Percentiles rank a stretch among this genome's conserved stretches.
Conservation (phyloP, 2,329 filamentous ascomycete species). For the Emergomyces orientalis region DNA sequence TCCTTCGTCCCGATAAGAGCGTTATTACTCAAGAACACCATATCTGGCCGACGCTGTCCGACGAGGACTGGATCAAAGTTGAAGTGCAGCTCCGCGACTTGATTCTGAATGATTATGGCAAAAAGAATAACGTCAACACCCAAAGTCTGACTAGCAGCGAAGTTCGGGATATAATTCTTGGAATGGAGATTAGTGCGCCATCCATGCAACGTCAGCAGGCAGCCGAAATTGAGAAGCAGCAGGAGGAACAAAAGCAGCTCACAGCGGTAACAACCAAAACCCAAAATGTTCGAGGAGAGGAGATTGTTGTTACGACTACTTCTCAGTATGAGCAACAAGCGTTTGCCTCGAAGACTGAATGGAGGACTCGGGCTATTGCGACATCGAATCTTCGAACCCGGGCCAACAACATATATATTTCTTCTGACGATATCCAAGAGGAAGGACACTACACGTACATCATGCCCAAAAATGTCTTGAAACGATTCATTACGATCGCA, state of each 20-base stretch:
- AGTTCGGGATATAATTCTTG: constrained; percentile 94
- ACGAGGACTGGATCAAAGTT: constrained; percentile 99
- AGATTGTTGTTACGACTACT: constrained; percentile 96
- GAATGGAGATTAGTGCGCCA: constrained; percentile 98
- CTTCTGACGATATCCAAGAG: constrained; percentile 82
- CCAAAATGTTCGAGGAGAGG: constrained; percentile 91
- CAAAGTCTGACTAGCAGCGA: constrained; percentile 93
- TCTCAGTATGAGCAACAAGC: constrained; percentile 97
- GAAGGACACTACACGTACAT: constrained; percentile 88
- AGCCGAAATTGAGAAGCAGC: constrained; percentile 97
- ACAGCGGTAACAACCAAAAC: constrained; percentile 98
- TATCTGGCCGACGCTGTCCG: constrained; percentile 89
- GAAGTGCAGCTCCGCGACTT: constrained; percentile 91
- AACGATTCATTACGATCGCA: constrained; percentile 95
- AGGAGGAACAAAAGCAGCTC: constrained; percentile 90
- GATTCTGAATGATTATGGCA: constrained; percentile 96
- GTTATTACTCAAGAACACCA: constrained; percentile 98
- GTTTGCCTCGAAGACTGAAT: constrained; percentile 97
- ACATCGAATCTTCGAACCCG: constrained; percentile 90
- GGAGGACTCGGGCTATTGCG: constrained; percentile 92
- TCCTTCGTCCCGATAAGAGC: constrained; percentile 91
- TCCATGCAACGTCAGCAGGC: constrained; percentile 98
- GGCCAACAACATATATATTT: constrained; percentile 98
- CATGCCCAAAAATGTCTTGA: constrained; percentile 98
- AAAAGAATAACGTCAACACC: constrained; percentile 99